These are phyloP conservation scores for Neonectria magnoliae DNA, from an alignment of 2,329 filamentous ascomycete genomes.

Conservation along the genomic window DNA sequence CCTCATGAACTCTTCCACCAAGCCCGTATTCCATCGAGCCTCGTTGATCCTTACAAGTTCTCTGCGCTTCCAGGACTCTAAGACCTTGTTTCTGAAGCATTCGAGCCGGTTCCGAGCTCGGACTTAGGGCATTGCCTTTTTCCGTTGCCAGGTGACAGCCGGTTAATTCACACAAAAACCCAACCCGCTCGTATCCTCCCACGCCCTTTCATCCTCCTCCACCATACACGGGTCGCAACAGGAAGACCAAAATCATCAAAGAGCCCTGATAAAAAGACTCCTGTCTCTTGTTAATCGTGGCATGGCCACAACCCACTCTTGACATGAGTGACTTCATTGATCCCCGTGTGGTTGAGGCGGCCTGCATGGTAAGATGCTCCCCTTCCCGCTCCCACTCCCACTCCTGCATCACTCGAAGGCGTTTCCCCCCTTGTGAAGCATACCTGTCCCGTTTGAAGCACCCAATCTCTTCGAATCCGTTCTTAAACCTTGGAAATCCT, in stretches of 20 bases:
- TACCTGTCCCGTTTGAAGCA: background rate
- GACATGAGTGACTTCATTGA: conserved; percentile 28
- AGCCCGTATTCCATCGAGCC: too few species aligned
- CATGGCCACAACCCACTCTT: background rate
- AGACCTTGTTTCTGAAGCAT: background rate
- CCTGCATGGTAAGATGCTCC: conserved; percentile 33
- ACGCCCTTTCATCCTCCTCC: conserved; percentile 1
- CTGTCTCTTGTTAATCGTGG: background rate
- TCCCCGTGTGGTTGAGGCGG: conserved; percentile 8
- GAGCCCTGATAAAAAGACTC: background rate
- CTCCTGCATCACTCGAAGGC: background rate
- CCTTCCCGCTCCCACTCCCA: background rate
- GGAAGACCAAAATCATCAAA: background rate
- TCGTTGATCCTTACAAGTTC: background rate
- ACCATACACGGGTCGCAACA: background rate
- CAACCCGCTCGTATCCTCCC: background rate
- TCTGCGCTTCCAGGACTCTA: background rate
- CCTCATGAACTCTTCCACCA: background rate
- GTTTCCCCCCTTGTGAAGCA: background rate
- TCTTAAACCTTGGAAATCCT: background rate
- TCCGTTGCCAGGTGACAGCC: background rate
- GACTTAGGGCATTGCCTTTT: background rate
- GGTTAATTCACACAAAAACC: background rate
- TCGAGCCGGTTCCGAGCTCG: too few species aligned
- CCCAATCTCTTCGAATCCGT: background rate